Base-by-base conservation (phyloP, 1,284 basidiomycete genomes). In the Testicularia cyperi region DNA sequence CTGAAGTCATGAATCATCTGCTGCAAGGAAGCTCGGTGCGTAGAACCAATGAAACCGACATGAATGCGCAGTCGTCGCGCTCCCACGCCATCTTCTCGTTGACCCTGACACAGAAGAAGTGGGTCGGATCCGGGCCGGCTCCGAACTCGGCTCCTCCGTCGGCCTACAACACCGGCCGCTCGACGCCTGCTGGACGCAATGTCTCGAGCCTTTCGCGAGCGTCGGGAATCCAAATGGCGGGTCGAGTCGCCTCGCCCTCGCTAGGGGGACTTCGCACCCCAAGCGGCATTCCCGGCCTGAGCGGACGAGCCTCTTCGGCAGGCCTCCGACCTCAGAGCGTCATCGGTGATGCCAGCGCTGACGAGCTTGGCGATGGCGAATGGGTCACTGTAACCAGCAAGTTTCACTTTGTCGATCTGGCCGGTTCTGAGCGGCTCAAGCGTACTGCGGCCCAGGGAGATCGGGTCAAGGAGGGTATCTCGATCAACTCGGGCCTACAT, bases 71-170 rank as follows among this genome's bases (percentile, higher is more conserved):
- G 75, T 94, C 90, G 1, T 97, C 92, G 32, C 88, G 94, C 58
- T 95, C 91, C 19, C 94, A 98, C 82, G 94, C 95, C 45, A 97
- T 98, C 78, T 98, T 98, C 78, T 95, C 92, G 32, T 82, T 99
- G 46, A 96, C 90, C 6, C 81, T 99, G 38, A 88, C 85, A 1
- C 94, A 70, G 27, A 62, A 56, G 32, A 63, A 65, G 44, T 68
- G 45, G 49, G 52, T 61, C 12, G 70, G 70, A 1, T 44, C 46
- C 6, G 64, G 66, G 4, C 47, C 65, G 3, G 44, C 66, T 4
- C 66, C 68, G 2, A 54, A 49, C 22, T 38, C 48, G 16, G 44
- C 43, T 10, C 48, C 56, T 20, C 48, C 53, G 3, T 51, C 48
- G 2, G 46, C 40, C 25, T 53, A 42, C 25, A 45, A 41, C 23